Evolutionary conservation across 257 asterid genomes (phyloP).

Genomic region (Nicotiana paniculata): DNA sequence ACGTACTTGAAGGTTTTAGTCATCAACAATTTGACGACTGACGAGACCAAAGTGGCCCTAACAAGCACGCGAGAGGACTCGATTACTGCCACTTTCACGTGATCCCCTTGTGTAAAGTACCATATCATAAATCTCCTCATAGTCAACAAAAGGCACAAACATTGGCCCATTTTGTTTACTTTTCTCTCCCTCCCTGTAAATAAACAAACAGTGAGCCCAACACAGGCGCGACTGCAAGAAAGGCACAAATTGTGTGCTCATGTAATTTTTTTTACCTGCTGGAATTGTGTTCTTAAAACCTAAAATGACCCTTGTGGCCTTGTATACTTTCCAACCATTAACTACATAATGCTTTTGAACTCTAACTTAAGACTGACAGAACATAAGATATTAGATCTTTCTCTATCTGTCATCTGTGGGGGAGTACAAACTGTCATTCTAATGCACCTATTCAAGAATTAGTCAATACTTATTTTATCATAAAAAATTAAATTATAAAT

Average conservation of each 20-base stretch:
- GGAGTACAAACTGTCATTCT: too few species aligned
- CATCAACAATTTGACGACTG: background rate
- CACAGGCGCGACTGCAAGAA: background rate
- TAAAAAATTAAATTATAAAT: too few species aligned
- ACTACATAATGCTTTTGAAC: background rate
- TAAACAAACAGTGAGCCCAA: background rate
- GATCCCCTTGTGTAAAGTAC: constrained; percentile 6
- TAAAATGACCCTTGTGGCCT: too few species aligned
- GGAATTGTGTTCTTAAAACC: too few species aligned
- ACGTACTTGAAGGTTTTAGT: constrained; percentile 12
- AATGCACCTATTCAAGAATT: too few species aligned
- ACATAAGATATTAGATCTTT: too few species aligned
- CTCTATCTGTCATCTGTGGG: too few species aligned
- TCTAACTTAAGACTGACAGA: too few species aligned
- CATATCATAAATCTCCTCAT: background rate
- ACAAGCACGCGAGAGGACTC: constrained; percentile 2
- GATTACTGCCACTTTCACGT: constrained; percentile 9
- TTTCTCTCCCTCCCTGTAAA: background rate
- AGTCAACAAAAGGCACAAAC: background rate
- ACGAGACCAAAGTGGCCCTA: background rate
- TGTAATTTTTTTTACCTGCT: too few species aligned
- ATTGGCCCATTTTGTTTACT: background rate
- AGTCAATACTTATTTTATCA: too few species aligned
- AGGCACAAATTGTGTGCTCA: background rate
- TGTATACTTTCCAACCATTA: too few species aligned